Evolutionary conservation across 2,329 filamentous ascomycete species (phyloP).

Genomic region (Cordyceps tenuipes): DNA sequence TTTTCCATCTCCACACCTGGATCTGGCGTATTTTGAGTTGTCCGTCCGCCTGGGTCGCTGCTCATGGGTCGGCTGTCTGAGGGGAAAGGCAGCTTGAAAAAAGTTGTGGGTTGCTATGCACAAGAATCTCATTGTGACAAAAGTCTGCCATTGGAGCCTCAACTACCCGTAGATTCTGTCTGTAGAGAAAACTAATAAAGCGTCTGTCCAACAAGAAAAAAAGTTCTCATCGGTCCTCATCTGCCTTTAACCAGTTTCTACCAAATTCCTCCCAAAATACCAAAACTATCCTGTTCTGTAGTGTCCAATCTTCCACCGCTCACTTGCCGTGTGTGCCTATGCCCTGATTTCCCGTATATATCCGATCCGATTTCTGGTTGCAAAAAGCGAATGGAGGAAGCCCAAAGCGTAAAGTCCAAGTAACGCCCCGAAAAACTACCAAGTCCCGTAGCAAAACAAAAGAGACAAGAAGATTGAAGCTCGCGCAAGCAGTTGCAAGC

Average conservation of each 20-base stretch:
- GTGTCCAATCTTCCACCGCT: slow-evolving; percentile 7
- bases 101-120: background rate
- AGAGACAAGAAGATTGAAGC: background rate
- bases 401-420: background rate
- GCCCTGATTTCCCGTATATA: background rate
- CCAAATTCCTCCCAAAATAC: background rate
- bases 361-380: background rate
- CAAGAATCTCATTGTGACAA: background rate
- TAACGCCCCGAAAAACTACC: background rate
- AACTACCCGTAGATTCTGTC: background rate
- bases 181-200: background rate
- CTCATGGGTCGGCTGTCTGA: background rate
- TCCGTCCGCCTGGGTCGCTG: background rate
- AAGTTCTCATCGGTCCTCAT: background rate
- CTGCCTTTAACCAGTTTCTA: background rate
- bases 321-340: background rate
- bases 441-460: background rate
- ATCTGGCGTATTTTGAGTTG: background rate
- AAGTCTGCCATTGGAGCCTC: background rate
- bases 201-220: background rate
- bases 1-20: slow-evolving; percentile 3
- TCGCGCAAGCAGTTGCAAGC: background rate
- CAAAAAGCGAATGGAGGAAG: background rate
- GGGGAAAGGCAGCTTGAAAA: background rate
- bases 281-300: slow-evolving; percentile 4